Evolutionary conservation across 306 rosid genomes (phyloP), one percentile per base, ranked within the genome.

Genomic region (Castanea sativa): DNA sequence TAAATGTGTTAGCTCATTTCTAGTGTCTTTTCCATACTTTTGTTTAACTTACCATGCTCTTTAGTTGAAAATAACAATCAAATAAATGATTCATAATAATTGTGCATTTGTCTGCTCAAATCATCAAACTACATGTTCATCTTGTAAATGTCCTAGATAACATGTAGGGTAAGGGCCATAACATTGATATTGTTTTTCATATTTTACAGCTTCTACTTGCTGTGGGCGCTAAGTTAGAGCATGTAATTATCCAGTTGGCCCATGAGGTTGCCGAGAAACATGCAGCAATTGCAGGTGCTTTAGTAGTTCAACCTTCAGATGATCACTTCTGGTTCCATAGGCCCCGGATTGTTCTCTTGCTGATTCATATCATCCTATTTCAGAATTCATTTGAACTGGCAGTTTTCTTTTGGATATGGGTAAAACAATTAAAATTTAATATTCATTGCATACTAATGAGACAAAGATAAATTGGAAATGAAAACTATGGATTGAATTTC

Each of bases 221-320:
- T 29, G 80, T 83, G 38, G 86, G 86, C 30, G 60, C 86, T 3
- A 83, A 83, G 73, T 56, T 83, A 80, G 86, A 83, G 77, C 86
- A 83, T 53, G 77, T 83, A 16, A 83, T 83, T 6, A 68, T 19
- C 60, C 83, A 83, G 56, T 49, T 83, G 76, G 86, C 86, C 53
- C 67, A 52, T 70, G 86, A 83, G 33, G 83, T 83, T 59, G 86
- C 86, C 20, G 83, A 83, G 83, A 83, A 83, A 73, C 83, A 83
- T 73, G 63, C 51, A 6, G 86, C 83, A 51, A 20, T 83, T 55
- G 77, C 71, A 83, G 86, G 86, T 29, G 86, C 64, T 21, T 69
- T 83, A 64, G 77, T 79, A 14, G 74, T 83, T 63, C 55, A 78
- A 52, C 86, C 86, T 58, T 83, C 86, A 11, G 86, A 83, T 55